These are phyloP conservation scores for Sphaerulina vaccinii DNA, from an alignment of 2,329 filamentous ascomycete species.

Conservation along the genomic window DNA sequence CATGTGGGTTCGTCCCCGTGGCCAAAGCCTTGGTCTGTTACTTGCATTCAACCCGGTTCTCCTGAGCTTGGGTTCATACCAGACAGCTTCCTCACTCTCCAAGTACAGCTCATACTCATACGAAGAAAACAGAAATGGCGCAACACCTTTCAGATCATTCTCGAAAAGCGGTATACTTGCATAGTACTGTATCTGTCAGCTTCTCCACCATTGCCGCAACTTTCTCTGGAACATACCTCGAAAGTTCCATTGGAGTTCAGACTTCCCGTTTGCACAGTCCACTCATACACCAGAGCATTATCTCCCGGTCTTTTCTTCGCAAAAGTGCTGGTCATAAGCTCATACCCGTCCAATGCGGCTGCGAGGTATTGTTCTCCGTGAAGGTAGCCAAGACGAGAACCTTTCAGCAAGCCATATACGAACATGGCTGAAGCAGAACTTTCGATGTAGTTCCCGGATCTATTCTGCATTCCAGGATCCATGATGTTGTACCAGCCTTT, in stretches of 20 bases:
- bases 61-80: no score
- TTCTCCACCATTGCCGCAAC: background rate
- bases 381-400: conserved; percentile 42
- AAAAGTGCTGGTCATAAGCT: conserved; percentile 47
- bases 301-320: conserved; percentile 45
- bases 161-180: conserved; percentile 28
- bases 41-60: no score
- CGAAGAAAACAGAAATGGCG: conserved; percentile 26
- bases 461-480: conserved; percentile 42
- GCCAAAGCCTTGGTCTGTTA: no score
- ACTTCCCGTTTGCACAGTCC: conserved; percentile 54
- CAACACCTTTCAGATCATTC: conserved; percentile 28
- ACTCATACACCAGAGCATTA: conserved; percentile 51
- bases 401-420: conserved; percentile 52
- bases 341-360: conserved; percentile 45
- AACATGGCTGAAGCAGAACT: conserved; percentile 59
- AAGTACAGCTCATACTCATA: conserved; percentile 26
- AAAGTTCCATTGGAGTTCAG: conserved; percentile 51
- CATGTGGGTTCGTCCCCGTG: no score
- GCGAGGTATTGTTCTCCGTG: conserved; percentile 18
- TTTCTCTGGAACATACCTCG: conserved; percentile 40
- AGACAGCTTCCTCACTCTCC: no score
- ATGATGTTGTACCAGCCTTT: conserved; percentile 56
- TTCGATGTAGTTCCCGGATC: conserved; percentile 58
- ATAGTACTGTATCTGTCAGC: conserved; percentile 23